phyloP scores from a whole-genome alignment of 768 basidiomycete species.

The Podaxis carcinomalis region DNA sequence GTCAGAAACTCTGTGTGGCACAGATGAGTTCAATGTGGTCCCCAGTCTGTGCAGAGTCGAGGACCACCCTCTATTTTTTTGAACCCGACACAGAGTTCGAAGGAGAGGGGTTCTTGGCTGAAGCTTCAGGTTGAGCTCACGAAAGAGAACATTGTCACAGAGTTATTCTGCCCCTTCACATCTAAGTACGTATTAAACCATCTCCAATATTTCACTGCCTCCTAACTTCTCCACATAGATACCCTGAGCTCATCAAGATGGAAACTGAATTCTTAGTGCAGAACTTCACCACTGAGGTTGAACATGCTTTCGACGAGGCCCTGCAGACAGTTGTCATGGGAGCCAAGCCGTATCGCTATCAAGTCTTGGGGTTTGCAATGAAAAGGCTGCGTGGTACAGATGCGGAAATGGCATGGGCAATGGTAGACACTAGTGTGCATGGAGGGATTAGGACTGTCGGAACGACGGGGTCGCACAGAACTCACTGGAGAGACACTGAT shows the following conservation, averaged over 20 bases:
- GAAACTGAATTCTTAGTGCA: background rate
- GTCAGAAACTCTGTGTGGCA: no score
- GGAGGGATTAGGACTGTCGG: background rate
- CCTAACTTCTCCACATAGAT: background rate
- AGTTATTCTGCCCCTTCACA: slow-evolving; percentile 11
- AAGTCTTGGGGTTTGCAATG: background rate
- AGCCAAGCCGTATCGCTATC: background rate
- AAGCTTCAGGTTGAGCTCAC: no score
- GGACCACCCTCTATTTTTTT: no score
- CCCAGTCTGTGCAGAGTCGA: no score
- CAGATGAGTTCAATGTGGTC: no score
- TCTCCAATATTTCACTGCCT: no score
- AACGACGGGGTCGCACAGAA: background rate
- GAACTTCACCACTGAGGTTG: slow-evolving; percentile 3
- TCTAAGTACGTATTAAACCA: background rate
- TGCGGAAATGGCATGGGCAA: background rate
- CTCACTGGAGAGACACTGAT: no score
- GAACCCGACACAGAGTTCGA: no score
- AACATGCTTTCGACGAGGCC: background rate
- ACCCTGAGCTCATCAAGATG: slow-evolving; percentile 4
- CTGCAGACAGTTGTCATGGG: background rate
- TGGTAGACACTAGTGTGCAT: background rate
- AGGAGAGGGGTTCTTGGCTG: no score
- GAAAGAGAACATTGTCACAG: slow-evolving; percentile 11
- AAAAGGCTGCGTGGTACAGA: slow-evolving; percentile 1